phyloP scores from a whole-genome alignment of 345 rosid genomes.

The Lagerstroemia speciosa region DNA sequence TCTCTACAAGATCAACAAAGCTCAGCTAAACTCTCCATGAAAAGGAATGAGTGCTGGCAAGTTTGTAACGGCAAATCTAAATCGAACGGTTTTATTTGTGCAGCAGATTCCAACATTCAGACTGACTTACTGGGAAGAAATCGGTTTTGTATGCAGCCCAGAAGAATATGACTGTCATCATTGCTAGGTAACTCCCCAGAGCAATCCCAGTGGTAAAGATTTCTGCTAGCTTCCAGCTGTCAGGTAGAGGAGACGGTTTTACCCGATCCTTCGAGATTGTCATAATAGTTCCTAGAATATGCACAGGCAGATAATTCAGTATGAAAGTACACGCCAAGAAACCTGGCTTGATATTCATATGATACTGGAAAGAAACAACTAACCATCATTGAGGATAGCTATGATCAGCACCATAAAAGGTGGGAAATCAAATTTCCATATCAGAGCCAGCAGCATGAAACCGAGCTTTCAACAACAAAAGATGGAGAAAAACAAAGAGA shows the following conservation, averaged over 20 bases:
- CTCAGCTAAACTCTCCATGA: neutral
- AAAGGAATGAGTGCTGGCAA: too few species aligned
- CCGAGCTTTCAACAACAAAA: constrained; percentile 61
- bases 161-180: constrained; percentile 98
- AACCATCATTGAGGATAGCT: constrained; percentile 94
- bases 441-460: constrained; percentile 92
- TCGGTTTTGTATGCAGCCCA: constrained; percentile 95
- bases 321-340: constrained; percentile 1
- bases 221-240: constrained; percentile 98
- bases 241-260: constrained; percentile 97
- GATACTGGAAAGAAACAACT: constrained; percentile 16
- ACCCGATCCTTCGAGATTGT: constrained; percentile 97
- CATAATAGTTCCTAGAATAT: constrained; percentile 83
- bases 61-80: too few species aligned
- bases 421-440: constrained; percentile 96
- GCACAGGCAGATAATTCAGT: constrained; percentile 9
- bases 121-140: constrained; percentile 72
- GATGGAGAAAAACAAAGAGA: neutral
- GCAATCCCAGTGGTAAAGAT: constrained; percentile 83
- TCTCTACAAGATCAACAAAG: constrained; percentile 36
- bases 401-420: constrained; percentile 99
- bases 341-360: neutral
- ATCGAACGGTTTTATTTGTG: neutral
- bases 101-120: neutral
- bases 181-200: constrained; percentile 91